Evolutionary conservation across 768 basidiomycete species (phyloP), one percentile per base, ranked within the genome.

Genomic region (Pulveroboletus sp.): DNA sequence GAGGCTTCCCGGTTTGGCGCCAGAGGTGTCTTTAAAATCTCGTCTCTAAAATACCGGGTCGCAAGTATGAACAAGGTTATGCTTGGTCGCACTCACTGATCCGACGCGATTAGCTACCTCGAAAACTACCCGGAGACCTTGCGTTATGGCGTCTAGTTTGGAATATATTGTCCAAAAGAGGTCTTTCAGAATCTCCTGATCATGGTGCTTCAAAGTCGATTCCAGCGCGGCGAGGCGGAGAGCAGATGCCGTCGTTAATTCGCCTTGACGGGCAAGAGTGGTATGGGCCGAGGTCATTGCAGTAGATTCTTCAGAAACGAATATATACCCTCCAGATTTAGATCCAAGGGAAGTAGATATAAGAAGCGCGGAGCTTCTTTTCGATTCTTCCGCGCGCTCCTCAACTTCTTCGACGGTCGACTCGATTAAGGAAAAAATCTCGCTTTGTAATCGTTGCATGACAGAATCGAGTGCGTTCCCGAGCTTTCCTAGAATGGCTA

Each of bases 81-180:
- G 12, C 11, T 35, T 9, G 23, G 29, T 47, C 38, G 12, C 12
- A 78, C 92, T 70, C 63, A 96, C 94, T 53, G 88, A 87, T 57
- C 89, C 89, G 45, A 99, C 93, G 47, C 93, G 81, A 57, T 86
- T 87, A 1, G 90, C 79, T 6, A 98, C 87, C 65, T 99, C 96
- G 54, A 85, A 93, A 4, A 93, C 79, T 5, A 96, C 85, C 45
- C 93, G 76, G 53, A 96, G 73, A 10, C 94, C 91, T 65, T 99
- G 94, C 13, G 87, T 78, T 17, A 98, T 89, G 26, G 96, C 96
- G 62, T 93, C 86, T 40, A 99, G 62, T 68, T 99, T 98, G 14
- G 93, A 96, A 65, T 92, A 99, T 14, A 95, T 63, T 2, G 95
- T 96, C 95, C 95, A 98, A 68, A 98, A 98, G 30, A 99, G 76